Base-by-base conservation (phyloP, 2,329 filamentous ascomycete genomes). In the Pseudogymnoascus sp. region DNA sequence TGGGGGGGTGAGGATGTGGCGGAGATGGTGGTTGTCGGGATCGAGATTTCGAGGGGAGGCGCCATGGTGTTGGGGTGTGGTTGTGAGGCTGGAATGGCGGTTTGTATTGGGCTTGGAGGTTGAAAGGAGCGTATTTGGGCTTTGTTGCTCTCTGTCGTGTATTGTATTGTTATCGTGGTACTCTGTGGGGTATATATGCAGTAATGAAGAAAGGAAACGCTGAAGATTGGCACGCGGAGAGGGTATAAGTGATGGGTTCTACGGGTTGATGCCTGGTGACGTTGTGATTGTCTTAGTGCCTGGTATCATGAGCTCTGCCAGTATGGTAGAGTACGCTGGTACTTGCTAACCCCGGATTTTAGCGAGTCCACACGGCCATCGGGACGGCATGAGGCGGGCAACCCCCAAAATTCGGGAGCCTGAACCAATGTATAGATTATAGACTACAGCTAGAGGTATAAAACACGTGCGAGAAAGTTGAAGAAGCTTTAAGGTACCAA, bases 41-140 rank as follows among this genome's bases (percentile, higher is more conserved):
- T 87, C 63, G 82, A 83, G 70, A 88, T 85, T 70, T 88, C 84
- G 70, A 82, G 79, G 38, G 85, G 82, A 59, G 85, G 84, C 64
- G 83, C 81, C 85, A 87, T 87, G 22, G 20, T 12, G 41, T 25
- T 9, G 20, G 41, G 11, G 20, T 43, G 20, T 8, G 35, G 35
- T 43, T 8, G 14, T 47, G 6, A 47, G 41, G 41, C 22, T 28
- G 22, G 3, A 6, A 47, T 47, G 41, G 41, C 41, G 22, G 41
- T n/a, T 47, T 47, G 41, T 28, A 14, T 20, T 28, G n/a, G 22
- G 12, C 16, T 47, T 6, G 41, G 7, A 14, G 22, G 7, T 28
- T 11, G 22, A 22, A 47, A 6, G 22, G 41, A 28, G 41, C 14
- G 22, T 47, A n/a, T 47, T 28, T 47, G 41, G 41, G 41, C 22